phyloP scores from a whole-genome alignment of 148 eudicot species.

The Rheum nobile region DNA sequence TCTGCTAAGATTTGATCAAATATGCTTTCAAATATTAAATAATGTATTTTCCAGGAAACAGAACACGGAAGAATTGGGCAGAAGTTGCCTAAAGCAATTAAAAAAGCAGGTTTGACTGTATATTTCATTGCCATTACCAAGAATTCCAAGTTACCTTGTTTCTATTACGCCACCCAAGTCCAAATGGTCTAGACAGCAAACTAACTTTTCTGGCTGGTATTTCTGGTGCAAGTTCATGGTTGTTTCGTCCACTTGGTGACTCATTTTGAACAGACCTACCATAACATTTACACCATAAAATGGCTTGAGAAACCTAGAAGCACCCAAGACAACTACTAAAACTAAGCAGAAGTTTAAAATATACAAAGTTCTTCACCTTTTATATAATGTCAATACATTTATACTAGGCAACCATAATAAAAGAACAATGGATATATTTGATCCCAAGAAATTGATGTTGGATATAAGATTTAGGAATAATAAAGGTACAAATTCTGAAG shows the following conservation, averaged over 20 bases:
- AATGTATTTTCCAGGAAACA: neutral
- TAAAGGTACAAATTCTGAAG: neutral
- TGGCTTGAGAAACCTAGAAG: neutral
- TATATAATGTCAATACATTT: neutral
- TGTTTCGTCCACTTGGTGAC: slow-evolving; percentile 33
- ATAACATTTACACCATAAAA: slow-evolving; percentile 3
- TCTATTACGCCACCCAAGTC: slow-evolving; percentile 88
- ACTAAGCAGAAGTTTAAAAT: neutral
- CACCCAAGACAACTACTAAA: neutral
- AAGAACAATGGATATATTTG: neutral
- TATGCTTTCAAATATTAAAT: neutral
- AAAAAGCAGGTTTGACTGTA: neutral
- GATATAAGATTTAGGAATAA: neutral
- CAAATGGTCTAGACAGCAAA: slow-evolving; percentile 84
- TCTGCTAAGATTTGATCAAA: neutral
- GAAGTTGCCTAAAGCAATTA: neutral
- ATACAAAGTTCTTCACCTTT: neutral
- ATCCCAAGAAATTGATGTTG: neutral
- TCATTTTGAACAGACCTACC: slow-evolving; percentile 50
- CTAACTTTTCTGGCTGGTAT: slow-evolving; percentile 59
- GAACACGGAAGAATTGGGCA: neutral
- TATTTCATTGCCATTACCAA: neutral
- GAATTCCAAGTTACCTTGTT: slow-evolving; percentile 43
- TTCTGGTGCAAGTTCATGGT: slow-evolving; percentile 49
- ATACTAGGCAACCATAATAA: neutral